A percentile compares a stretch with the other conserved stretches of the same genome.
These are phyloP conservation scores for Botrytis hyacinthi DNA, from an alignment of 2,329 filamentous ascomycete genomes.

Conservation along the genomic window DNA sequence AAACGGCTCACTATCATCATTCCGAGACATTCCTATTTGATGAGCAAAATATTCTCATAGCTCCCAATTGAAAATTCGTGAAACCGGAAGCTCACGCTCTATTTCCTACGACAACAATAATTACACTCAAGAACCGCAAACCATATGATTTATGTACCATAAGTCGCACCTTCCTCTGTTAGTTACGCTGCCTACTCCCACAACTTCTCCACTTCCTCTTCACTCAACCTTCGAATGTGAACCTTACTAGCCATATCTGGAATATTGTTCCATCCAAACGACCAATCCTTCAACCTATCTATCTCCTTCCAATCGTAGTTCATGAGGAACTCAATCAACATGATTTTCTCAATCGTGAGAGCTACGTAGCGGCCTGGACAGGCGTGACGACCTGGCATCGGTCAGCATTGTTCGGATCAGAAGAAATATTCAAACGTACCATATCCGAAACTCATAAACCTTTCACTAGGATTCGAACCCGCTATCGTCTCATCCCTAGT, in stretches of 20 bases:
- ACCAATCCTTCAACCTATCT: conserved; percentile 14
- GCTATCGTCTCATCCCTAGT: not conserved
- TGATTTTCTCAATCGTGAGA: conserved; percentile 8
- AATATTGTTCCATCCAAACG: conserved; percentile 17
- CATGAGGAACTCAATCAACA: conserved; percentile 15
- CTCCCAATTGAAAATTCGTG: not conserved
- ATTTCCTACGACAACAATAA: not conserved
- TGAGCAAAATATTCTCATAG: not conserved
- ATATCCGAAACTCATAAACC: conserved; percentile 17
- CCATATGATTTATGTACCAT: not conserved
- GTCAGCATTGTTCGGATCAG: not conserved
- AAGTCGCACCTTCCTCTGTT: not conserved
- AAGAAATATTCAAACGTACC: not conserved
- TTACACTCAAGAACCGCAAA: not conserved
- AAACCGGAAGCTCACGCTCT: not conserved
- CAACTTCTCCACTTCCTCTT: not conserved
- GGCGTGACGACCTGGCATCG: not conserved
- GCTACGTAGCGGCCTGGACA: conserved; percentile 10
- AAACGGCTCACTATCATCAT: not conserved
- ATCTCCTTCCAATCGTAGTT: conserved; percentile 19
- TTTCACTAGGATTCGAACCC: conserved; percentile 11
- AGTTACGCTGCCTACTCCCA: not conserved
- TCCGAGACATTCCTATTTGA: not conserved
- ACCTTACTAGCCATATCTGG: conserved; percentile 17
- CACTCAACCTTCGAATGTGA: not conserved